Conservation (phyloP, 192 early-diverging fungal species). For the Coemansia sp. region DNA sequence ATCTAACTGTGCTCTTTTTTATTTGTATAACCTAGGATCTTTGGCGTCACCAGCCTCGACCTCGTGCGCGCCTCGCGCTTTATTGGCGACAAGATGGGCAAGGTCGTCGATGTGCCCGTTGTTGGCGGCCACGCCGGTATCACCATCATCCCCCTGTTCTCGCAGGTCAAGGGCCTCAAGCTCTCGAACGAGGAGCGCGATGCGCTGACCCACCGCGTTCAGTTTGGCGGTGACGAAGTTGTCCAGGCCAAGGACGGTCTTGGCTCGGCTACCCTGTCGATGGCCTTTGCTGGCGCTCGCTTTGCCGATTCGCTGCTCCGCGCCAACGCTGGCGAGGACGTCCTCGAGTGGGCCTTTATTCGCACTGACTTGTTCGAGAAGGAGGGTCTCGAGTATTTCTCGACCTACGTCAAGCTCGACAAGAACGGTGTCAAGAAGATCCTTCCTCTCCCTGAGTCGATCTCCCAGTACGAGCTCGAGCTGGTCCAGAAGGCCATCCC, state of each 20-base stretch:
- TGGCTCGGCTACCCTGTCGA: slow-evolving; percentile 86
- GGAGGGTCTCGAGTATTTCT: slow-evolving; percentile 72
- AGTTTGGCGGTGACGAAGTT: slow-evolving; percentile 99
- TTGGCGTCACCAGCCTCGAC: slow-evolving; percentile 97
- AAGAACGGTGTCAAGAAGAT: slow-evolving; percentile 87
- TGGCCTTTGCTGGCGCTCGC: slow-evolving; percentile 87
- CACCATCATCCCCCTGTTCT: slow-evolving; percentile 96
- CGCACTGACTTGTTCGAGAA: slow-evolving; percentile 63
- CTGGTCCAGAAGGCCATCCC: slow-evolving; percentile 79
- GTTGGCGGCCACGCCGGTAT: slow-evolving; percentile 97
- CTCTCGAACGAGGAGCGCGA: slow-evolving; percentile 88
- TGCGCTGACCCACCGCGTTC: slow-evolving; percentile 92
- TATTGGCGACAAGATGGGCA: slow-evolving; percentile 76
- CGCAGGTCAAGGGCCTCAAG: slow-evolving; percentile 64
- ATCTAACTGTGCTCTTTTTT: background rate
- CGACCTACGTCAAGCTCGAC: slow-evolving; percentile 76
- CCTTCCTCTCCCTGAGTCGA: slow-evolving; percentile 65
- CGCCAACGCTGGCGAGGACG: slow-evolving; percentile 71
- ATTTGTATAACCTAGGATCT: slow-evolving; percentile 54
- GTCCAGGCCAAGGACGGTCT: slow-evolving; percentile 99
- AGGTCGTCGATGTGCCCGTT: slow-evolving; percentile 77
- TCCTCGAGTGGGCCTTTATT: slow-evolving; percentile 91
- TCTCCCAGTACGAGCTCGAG: slow-evolving; percentile 85
- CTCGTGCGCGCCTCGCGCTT: slow-evolving; percentile 97
- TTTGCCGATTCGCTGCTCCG: slow-evolving; percentile 89